Evolutionary conservation across 1,139 yeast genomes (phyloP).

Genomic region (Geotrichum restrictum): DNA sequence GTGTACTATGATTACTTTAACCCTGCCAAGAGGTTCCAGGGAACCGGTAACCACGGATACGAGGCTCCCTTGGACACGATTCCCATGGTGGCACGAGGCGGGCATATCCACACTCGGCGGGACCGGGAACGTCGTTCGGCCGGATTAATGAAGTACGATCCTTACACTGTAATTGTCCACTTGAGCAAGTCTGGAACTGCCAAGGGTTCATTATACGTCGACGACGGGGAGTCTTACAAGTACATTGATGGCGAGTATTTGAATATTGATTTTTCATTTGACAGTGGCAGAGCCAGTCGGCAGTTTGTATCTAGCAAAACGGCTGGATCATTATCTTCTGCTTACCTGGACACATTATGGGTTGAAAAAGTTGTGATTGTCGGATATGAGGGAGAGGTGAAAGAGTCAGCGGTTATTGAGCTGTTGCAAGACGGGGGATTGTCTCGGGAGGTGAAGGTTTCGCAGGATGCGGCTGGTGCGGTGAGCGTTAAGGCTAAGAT

Average conservation of each 20-base stretch:
- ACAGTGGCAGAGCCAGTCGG: constrained; percentile 24
- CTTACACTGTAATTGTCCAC: constrained; percentile 72
- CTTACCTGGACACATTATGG: constrained; percentile 19
- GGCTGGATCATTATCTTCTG: constrained; percentile 2
- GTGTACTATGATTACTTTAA: constrained; percentile 51
- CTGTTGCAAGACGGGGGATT: not conserved
- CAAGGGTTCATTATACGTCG: constrained; percentile 60
- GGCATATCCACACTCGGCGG: constrained; percentile 63
- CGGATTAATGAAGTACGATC: constrained; percentile 72
- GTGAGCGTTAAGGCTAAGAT: constrained; percentile 5
- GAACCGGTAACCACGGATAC: constrained; percentile 41
- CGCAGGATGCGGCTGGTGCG: not conserved
- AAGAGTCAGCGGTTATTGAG: not conserved
- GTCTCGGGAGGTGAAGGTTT: not conserved
- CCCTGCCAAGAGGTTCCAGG: constrained; percentile 42
- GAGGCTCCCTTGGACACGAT: constrained; percentile 56
- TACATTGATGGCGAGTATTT: constrained; percentile 52
- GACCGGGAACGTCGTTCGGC: constrained; percentile 78
- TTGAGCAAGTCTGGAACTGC: constrained; percentile 52
- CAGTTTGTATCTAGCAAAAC: constrained; percentile 6
- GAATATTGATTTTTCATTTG: constrained; percentile 29
- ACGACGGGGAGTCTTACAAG: constrained; percentile 74
- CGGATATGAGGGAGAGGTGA: constrained; percentile 34
- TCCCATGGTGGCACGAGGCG: constrained; percentile 76
- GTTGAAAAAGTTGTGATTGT: constrained; percentile 57